Conservation (phyloP, 345 rosid species). For the Citrus mangshanensis region DNA sequence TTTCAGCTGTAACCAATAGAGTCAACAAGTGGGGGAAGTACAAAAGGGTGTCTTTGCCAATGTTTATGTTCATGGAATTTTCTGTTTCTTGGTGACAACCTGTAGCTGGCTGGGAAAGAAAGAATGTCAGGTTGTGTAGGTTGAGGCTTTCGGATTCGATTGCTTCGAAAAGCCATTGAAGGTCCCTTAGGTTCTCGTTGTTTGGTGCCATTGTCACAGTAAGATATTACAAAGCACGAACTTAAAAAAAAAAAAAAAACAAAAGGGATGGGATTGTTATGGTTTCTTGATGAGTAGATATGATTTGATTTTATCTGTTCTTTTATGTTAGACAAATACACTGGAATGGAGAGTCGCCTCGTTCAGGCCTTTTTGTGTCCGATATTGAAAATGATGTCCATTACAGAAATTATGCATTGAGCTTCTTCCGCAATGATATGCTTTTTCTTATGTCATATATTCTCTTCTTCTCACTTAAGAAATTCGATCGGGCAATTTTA, state of each 20-base stretch:
- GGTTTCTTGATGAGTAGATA: background rate
- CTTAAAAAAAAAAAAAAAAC: no score
- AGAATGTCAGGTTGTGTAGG: constrained; percentile 62
- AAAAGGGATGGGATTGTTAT: background rate
- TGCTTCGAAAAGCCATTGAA: constrained; percentile 60
- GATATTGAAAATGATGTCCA: background rate
- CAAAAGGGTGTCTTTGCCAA: constrained; percentile 36
- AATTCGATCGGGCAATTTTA: constrained; percentile 6
- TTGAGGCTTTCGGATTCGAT: constrained; percentile 48
- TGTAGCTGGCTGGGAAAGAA: constrained; percentile 48
- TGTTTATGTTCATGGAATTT: constrained; percentile 57
- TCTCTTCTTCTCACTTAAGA: constrained; percentile 22
- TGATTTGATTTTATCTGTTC: background rate
- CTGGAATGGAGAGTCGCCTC: background rate
- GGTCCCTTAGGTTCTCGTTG: constrained; percentile 52
- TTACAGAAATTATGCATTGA: background rate
- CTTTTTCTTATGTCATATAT: constrained; percentile 14
- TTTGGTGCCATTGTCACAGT: constrained; percentile 46
- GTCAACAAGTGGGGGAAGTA: constrained; percentile 52
- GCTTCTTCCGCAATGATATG: constrained; percentile 6
- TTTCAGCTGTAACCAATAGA: constrained; percentile 43
- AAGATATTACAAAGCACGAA: background rate
- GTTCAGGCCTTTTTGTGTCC: background rate
- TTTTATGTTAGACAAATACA: background rate
- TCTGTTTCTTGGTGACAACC: constrained; percentile 64